Conservation (phyloP, 164 flowering plant species). For the Stephania yunnanensis region DNA sequence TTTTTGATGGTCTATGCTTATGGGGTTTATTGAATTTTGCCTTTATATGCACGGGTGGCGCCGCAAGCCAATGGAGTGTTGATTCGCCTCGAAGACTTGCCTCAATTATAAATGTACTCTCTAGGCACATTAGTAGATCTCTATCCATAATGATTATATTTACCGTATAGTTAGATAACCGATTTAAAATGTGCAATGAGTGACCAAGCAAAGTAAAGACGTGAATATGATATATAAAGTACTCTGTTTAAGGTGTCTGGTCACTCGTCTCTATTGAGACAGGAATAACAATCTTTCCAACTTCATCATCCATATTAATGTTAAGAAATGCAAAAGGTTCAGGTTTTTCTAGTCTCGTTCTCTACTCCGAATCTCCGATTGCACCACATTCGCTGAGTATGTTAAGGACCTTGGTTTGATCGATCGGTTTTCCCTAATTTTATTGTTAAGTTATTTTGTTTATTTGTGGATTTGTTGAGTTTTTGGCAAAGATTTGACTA, state of each 20-base stretch:
- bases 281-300: no score
- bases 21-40: background rate
- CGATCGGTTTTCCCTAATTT: no score
- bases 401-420: no score
- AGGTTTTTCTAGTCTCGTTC: conserved; percentile 88
- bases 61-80: conserved; percentile 87
- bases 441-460: background rate
- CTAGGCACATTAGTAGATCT: conserved; percentile 14
- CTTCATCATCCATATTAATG: conserved; percentile 52
- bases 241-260: no score
- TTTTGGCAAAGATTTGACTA: no score
- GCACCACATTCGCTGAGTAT: conserved; percentile 73
- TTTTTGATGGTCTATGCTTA: background rate
- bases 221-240: conserved; percentile 13
- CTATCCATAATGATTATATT: conserved; percentile 14
- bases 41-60: conserved; percentile 42
- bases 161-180: conserved; percentile 13
- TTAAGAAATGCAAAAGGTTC: conserved; percentile 67
- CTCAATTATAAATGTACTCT: conserved; percentile 40
- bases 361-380: conserved; percentile 93
- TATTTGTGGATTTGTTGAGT: background rate
- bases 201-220: conserved; percentile 3
- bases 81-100: conserved; percentile 66
- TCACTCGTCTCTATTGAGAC: no score
- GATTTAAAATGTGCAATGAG: conserved; percentile 6